Conservation (phyloP, 2,329 filamentous ascomycete species). For the Colletotrichum limetticola region DNA sequence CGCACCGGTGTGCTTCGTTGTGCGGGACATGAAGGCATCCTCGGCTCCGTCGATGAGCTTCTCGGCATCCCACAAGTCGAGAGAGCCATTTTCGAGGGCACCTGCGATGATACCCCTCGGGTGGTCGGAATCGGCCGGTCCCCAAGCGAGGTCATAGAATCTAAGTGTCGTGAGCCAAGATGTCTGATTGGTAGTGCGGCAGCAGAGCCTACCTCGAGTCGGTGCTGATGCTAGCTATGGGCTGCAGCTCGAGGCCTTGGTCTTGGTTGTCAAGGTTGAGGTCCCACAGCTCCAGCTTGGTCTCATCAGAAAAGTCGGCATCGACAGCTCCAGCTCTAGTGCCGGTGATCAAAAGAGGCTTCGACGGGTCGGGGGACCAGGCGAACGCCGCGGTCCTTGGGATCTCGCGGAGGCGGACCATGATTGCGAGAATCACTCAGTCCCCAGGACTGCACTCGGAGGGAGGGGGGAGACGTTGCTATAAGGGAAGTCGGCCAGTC, state of each 20-base stretch:
- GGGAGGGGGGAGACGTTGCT: conserved; percentile 14
- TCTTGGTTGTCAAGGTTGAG: conserved; percentile 82
- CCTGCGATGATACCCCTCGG: conserved; percentile 92
- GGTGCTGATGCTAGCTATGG: conserved; percentile 83
- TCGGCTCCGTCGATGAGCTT: conserved; percentile 67
- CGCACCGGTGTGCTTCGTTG: conserved; percentile 88
- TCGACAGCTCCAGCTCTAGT: conserved; percentile 95
- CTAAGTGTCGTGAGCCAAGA: conserved; percentile 56
- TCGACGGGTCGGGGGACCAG: conserved; percentile 86
- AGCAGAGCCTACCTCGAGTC: conserved; percentile 79
- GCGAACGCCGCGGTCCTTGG: conserved; percentile 96
- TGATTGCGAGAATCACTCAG: conserved; percentile 56
- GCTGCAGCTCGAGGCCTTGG: conserved; percentile 84
- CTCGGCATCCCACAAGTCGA: conserved; percentile 93
- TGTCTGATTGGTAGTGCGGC: not conserved
- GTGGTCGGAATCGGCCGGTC: conserved; percentile 80
- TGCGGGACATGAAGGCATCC: conserved; percentile 86
- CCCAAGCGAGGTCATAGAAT: conserved; percentile 98
- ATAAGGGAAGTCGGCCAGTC: conserved; percentile 14
- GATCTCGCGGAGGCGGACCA: conserved; percentile 98
- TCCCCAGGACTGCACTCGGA: conserved; percentile 34
- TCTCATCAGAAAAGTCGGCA: conserved; percentile 97
- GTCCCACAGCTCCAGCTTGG: conserved; percentile 96
- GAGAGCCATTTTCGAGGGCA: conserved; percentile 91
- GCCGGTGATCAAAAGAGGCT: conserved; percentile 89